Conservation (phyloP, 1,284 basidiomycete genomes). For the Cutaneotrichosporon mucoides region DNA sequence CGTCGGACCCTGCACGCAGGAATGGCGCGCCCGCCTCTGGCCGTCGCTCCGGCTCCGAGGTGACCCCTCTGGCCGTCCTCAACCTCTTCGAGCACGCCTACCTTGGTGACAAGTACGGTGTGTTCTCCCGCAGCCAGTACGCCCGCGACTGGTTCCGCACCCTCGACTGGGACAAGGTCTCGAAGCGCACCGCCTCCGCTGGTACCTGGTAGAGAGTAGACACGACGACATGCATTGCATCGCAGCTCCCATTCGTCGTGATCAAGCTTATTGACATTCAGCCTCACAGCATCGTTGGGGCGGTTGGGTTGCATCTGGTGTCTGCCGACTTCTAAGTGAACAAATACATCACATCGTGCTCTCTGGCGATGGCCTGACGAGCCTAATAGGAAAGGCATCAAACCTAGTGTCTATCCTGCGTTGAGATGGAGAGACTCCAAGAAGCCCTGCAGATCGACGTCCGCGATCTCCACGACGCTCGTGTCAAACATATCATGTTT, state of each 20-base stretch:
- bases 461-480: conserved; percentile 79
- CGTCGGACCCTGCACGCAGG: background rate
- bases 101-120: conserved; percentile 80
- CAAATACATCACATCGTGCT: no score
- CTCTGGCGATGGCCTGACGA: no score
- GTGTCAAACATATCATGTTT: conserved; percentile 87
- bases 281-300: no score
- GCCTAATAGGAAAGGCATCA: no score
- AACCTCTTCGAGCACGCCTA: conserved; percentile 89
- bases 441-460: conserved; percentile 78
- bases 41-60: conserved; percentile 2
- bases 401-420: no score
- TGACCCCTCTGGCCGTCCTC: conserved; percentile 60
- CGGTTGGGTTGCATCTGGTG: no score
- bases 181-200: conserved; percentile 15
- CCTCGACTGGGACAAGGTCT: conserved; percentile 76
- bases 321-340: no score
- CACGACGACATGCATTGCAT: conserved; percentile 17
- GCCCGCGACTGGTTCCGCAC: conserved; percentile 83
- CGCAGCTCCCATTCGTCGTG: conserved; percentile 4
- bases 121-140: conserved; percentile 92
- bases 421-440: conserved; percentile 59
- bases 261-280: no score
- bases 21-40: conserved; percentile 3
- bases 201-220: conserved; percentile 11